These are phyloP conservation scores for Colletotrichum sp. DNA, from an alignment of 2,329 filamentous ascomycete species.

Conservation along the genomic window DNA sequence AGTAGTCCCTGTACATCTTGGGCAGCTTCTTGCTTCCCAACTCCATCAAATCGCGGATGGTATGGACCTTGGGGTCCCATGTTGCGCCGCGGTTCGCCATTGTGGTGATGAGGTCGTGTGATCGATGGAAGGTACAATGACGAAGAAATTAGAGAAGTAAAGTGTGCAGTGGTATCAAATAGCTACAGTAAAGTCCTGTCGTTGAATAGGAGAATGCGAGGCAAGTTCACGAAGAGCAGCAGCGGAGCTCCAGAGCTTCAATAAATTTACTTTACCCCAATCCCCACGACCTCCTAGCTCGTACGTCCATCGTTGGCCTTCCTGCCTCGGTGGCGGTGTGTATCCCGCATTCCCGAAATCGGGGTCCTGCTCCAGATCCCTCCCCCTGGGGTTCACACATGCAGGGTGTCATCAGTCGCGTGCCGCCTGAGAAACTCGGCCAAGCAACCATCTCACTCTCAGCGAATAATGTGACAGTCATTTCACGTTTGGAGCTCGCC, in stretches of 20 bases:
- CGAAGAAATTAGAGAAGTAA: fast-evolving
- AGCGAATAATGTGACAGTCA: not conserved
- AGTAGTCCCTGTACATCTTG: conserved; percentile 53
- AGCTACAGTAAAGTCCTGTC: not conserved
- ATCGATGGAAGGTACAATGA: not conserved
- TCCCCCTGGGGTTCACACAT: not conserved
- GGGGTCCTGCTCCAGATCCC: not conserved
- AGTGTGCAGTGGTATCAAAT: not conserved
- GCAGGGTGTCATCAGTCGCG: not conserved
- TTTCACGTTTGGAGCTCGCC: not conserved
- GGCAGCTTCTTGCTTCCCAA: conserved; percentile 41
- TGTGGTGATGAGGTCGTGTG: not conserved
- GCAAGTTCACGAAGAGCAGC: not conserved
- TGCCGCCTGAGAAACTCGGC: not conserved
- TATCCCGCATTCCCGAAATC: not conserved
- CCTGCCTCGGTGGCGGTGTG: not conserved
- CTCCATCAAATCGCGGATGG: conserved; percentile 40
- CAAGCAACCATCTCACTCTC: not conserved
- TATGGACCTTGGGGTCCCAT: conserved; percentile 11
- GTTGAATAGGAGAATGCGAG: no score
- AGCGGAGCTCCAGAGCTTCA: not conserved
- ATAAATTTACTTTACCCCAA: not conserved
- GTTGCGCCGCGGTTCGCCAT: conserved; percentile 20
- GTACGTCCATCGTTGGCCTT: not conserved
- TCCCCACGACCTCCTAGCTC: not conserved